phyloP scores from a whole-genome alignment of 1,284 basidiomycete species.

The Cronartium quercuum region DNA sequence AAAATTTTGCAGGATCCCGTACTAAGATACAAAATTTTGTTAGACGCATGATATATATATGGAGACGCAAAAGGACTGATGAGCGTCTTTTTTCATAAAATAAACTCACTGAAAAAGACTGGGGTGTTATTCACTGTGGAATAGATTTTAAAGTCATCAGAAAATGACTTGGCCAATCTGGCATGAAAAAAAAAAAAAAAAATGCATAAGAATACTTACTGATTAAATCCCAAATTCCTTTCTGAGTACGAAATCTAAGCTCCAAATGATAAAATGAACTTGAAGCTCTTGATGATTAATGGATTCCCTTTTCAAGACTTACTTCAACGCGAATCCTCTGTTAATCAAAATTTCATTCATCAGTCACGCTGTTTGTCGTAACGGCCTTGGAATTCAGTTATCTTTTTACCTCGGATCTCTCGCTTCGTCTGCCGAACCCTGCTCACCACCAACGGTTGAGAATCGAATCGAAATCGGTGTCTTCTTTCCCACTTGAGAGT shows the following conservation, averaged over 20 bases:
- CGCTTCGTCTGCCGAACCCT: constrained; percentile 52
- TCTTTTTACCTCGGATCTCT: neutral
- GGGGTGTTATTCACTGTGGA: constrained; percentile 67
- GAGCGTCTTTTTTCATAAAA: too few relatives aligned
- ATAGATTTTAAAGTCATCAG: neutral
- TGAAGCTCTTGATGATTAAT: neutral
- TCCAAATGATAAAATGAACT: neutral
- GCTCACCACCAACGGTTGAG: constrained; percentile 61
- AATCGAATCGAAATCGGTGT: constrained; percentile 50
- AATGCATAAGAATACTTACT: neutral
- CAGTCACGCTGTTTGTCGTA: constrained; percentile 21
- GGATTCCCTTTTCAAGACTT: neutral
- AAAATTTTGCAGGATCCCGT: constrained; percentile 63
- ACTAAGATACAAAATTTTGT: neutral
- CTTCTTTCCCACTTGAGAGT: constrained; percentile 43
- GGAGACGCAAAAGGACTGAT: too few relatives aligned
- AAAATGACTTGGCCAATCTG: neutral
- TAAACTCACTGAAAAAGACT: constrained; percentile 65
- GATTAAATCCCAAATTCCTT: constrained; percentile 21
- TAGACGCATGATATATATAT: too few relatives aligned
- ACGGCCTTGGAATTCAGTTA: neutral
- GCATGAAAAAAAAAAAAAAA: neutral
- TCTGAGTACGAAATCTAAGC: constrained; percentile 8
- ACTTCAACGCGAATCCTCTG: constrained; percentile 25
- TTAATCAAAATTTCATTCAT: too few relatives aligned